These are phyloP conservation scores for Fusarium paranaense DNA, from an alignment of 2,329 filamentous ascomycete genomes.

Conservation along the genomic window DNA sequence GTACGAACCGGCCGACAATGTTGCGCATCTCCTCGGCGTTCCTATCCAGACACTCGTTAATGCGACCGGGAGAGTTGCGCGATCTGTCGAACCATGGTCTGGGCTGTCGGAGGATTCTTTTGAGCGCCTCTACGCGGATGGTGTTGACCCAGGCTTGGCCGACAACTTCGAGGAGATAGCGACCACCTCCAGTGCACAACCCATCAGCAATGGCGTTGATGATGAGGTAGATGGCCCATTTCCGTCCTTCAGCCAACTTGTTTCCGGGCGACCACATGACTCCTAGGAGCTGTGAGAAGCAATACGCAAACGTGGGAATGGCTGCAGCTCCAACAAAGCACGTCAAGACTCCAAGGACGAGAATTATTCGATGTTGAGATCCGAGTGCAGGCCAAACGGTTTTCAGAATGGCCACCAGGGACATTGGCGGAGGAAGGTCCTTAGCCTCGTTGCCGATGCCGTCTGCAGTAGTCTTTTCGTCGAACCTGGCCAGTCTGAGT, in stretches of 20 bases:
- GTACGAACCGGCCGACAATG: constrained; percentile 81
- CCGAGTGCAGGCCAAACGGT: constrained; percentile 78
- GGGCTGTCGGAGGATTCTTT: constrained; percentile 79
- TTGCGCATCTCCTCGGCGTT: constrained; percentile 91
- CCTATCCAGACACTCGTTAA: constrained; percentile 80
- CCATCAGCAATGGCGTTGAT: constrained; percentile 76
- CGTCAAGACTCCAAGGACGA: constrained; percentile 71
- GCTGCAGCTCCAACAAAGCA: constrained; percentile 73
- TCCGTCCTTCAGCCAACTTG: constrained; percentile 63
- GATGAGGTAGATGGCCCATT: constrained; percentile 78
- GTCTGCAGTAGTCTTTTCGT: not conserved
- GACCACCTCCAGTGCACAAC: constrained; percentile 71
- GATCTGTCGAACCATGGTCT: constrained; percentile 81
- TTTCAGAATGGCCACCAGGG: constrained; percentile 45
- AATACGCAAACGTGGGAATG: constrained; percentile 80
- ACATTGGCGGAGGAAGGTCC: constrained; percentile 15
- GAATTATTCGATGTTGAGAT: constrained; percentile 59
- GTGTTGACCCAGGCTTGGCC: constrained; percentile 83
- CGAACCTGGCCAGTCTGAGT: constrained; percentile 12
- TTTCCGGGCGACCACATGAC: constrained; percentile 72
- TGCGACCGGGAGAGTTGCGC: constrained; percentile 69
- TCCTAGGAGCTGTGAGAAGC: constrained; percentile 77
- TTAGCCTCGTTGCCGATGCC: not conserved
- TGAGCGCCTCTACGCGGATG: constrained; percentile 75
- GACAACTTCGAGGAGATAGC: constrained; percentile 77